Conservation (phyloP, 441 rosid genomes). For the Pelargonium myrrhifolium region DNA sequence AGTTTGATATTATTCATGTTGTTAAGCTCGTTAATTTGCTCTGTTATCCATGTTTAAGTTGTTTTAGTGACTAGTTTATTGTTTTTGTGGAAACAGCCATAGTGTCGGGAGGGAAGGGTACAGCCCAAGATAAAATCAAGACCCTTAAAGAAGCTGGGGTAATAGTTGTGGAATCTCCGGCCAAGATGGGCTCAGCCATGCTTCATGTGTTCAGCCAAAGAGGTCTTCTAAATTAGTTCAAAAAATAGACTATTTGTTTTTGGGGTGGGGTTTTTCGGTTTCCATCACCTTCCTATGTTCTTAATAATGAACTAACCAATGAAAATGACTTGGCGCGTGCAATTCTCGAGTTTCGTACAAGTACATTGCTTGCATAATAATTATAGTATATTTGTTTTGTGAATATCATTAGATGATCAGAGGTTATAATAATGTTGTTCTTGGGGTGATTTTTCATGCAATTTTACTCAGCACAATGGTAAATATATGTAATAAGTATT, state of each 20-base stretch:
- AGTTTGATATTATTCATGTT: background rate
- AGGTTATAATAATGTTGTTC: too few relatives aligned
- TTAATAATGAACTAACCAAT: too few relatives aligned
- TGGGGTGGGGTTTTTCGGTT: too few relatives aligned
- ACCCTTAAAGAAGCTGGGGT: constrained; percentile 82
- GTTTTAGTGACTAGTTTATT: background rate
- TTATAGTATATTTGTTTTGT: too few relatives aligned
- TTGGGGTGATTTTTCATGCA: too few relatives aligned
- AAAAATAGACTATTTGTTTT: background rate
- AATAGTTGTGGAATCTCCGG: constrained; percentile 90
- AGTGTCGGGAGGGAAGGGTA: constrained; percentile 94
- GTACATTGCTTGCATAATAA: too few relatives aligned
- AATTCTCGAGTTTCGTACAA: too few relatives aligned
- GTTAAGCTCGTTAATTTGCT: background rate
- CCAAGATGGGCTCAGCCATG: constrained; percentile 80
- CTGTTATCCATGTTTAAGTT: background rate
- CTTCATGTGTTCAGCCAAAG: constrained; percentile 68
- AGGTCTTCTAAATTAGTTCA: constrained; percentile 49
- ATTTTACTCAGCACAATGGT: too few relatives aligned
- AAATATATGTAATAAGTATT: too few relatives aligned
- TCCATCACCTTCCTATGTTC: too few relatives aligned
- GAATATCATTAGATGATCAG: too few relatives aligned
- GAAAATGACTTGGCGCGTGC: too few relatives aligned
- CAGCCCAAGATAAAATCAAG: constrained; percentile 86
- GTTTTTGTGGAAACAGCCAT: constrained; percentile 47